Evolutionary conservation across 2,329 filamentous ascomycete species (phyloP).

Genomic region (Pseudocercospora cruenta): DNA sequence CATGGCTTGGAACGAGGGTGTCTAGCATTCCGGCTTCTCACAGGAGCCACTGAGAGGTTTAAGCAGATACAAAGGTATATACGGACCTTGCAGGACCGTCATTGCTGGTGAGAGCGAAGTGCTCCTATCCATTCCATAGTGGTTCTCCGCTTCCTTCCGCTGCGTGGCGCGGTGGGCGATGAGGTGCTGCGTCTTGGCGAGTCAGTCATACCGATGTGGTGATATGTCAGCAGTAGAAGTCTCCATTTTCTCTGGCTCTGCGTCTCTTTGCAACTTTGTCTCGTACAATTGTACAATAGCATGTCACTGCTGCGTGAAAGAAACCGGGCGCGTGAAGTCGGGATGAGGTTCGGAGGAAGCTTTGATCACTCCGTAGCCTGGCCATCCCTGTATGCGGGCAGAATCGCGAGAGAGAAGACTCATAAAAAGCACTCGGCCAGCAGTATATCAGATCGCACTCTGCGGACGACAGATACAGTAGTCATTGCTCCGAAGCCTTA

Average conservation of each 20-base stretch:
- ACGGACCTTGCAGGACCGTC: background rate
- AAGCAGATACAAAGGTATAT: background rate
- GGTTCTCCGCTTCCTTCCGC: background rate
- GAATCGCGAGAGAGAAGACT: background rate
- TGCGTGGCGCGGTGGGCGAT: background rate
- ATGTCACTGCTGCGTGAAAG: background rate
- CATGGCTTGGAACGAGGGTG: background rate
- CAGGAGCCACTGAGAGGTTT: background rate
- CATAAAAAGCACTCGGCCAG: background rate
- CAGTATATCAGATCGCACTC: background rate
- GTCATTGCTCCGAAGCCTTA: background rate
- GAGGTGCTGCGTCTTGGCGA: background rate
- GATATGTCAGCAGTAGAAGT: background rate
- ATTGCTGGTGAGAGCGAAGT: background rate
- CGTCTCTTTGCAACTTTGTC: too few species aligned
- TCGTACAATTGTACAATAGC: background rate
- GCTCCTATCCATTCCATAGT: background rate
- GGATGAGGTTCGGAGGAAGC: background rate
- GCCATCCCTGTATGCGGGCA: too few species aligned
- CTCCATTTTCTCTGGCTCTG: background rate
- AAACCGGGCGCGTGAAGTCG: background rate
- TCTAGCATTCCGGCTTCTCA: background rate
- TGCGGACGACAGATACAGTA: background rate
- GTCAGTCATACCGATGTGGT: background rate
- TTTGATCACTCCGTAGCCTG: background rate